phyloP scores from a whole-genome alignment of 1,284 basidiomycete species.

The Sutorius eximius region DNA sequence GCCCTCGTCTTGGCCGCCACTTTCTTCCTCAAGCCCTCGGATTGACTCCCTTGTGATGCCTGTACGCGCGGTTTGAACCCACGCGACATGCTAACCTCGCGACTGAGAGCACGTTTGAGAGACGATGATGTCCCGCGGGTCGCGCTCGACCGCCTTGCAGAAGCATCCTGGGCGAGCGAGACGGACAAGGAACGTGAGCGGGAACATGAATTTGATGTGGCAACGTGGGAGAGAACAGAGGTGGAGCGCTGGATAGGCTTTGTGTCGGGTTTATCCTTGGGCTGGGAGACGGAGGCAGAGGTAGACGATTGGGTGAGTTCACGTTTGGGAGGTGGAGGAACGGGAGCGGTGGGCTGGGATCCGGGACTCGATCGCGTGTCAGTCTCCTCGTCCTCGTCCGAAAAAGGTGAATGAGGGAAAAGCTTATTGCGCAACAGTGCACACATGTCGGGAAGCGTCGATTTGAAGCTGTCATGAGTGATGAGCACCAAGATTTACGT shows the following conservation, averaged over 20 bases:
- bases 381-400: constrained; percentile 40
- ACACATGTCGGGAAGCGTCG: constrained; percentile 53
- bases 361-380: constrained; percentile 23
- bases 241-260: constrained; percentile 21
- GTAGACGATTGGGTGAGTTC: constrained; percentile 20
- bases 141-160: constrained; percentile 43
- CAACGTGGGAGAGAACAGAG: constrained; percentile 13
- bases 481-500: neutral
- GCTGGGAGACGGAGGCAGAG: constrained; percentile 12
- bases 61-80: constrained; percentile 48
- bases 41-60: constrained; percentile 12
- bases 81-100: constrained; percentile 73
- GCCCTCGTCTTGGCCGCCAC: constrained; percentile 3
- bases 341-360: constrained; percentile 6
- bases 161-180: constrained; percentile 54
- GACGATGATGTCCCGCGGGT: constrained; percentile 35
- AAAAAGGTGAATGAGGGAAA: constrained; percentile 60
- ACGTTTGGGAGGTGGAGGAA: constrained; percentile 10
- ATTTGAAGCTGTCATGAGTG: constrained; percentile 51
- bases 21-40: constrained; percentile 7
- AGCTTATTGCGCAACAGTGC: constrained; percentile 63
- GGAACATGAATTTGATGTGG: constrained; percentile 33
- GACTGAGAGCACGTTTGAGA: constrained; percentile 52
- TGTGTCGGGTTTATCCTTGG: constrained; percentile 7
- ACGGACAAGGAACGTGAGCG: constrained; percentile 68